Percentiles rank a stretch among this genome's conserved stretches.
Conservation (phyloP, 345 rosid species). For the Trapa incisa region DNA sequence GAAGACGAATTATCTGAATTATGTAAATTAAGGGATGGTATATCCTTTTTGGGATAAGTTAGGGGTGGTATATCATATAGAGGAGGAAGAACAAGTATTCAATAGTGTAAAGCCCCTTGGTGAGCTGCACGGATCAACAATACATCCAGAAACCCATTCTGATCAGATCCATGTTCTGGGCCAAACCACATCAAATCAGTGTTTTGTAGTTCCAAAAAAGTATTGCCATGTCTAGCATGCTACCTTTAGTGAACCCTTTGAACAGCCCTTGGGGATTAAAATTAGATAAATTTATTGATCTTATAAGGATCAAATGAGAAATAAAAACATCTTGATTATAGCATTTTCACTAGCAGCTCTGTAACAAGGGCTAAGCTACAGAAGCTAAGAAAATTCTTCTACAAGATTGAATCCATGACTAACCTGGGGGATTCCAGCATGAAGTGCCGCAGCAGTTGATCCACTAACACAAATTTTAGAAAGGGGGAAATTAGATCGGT, state of each 20-base stretch:
- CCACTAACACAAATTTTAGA: slow-evolving; percentile 30
- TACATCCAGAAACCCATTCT: neutral
- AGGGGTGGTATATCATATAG: neutral
- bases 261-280: neutral
- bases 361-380: neutral
- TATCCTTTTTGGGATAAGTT: neutral
- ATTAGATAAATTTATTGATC: neutral
- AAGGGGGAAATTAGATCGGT: neutral
- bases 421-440: slow-evolving; percentile 80
- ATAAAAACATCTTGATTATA: neutral
- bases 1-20: neutral
- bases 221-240: neutral
- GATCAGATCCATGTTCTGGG: neutral
- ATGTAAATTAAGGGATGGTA: neutral
- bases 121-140: neutral
- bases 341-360: neutral
- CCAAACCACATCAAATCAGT: neutral
- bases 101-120: neutral
- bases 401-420: slow-evolving; percentile 4
- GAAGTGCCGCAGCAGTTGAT: slow-evolving; percentile 79
- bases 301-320: neutral
- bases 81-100: neutral
- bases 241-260: neutral
- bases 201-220: neutral
- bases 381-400: neutral